Evolutionary conservation across 129 eudicot species (phyloP).

Genomic region (Flaveria sonorensis): DNA sequence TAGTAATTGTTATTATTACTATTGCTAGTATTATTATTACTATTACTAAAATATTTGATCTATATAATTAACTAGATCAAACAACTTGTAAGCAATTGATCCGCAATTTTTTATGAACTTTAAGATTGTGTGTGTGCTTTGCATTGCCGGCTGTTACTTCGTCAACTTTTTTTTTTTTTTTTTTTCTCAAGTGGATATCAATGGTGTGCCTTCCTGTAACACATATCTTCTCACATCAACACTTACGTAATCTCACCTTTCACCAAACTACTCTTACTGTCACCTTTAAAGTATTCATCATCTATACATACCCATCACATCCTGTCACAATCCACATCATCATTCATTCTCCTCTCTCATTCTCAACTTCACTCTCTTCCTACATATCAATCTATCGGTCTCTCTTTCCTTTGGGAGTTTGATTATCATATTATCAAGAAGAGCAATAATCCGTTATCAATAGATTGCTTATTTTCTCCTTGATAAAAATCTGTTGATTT

Average conservation of each 20-base stretch:
- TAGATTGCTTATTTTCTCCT: too few species aligned
- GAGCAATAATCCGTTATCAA: too few species aligned
- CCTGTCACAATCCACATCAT: too few species aligned
- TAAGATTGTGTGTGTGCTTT: constrained; percentile 2
- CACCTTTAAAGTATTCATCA: constrained; percentile 28
- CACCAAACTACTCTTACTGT: constrained; percentile 21
- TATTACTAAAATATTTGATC: too few species aligned
- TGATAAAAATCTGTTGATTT: too few species aligned
- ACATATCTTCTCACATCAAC: constrained; percentile 28
- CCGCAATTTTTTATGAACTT: constrained; percentile 8
- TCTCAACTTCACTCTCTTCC: too few species aligned
- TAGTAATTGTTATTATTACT: too few species aligned
- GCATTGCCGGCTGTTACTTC: constrained; percentile 24
- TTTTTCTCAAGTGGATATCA: constrained; percentile 26
- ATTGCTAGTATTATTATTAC: too few species aligned
- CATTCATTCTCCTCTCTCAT: too few species aligned
- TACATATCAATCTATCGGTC: too few species aligned
- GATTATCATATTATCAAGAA: too few species aligned
- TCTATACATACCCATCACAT: constrained; percentile 35
- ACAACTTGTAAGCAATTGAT: constrained; percentile 26
- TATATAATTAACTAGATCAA: not conserved
- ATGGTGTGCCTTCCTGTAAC: constrained; percentile 35
- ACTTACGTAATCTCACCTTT: constrained; percentile 33
- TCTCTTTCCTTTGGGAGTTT: too few species aligned
- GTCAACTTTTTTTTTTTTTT: constrained; percentile 19